Evolutionary conservation across 306 rosid genomes (phyloP).

Genomic region (Vigna unguiculata): DNA sequence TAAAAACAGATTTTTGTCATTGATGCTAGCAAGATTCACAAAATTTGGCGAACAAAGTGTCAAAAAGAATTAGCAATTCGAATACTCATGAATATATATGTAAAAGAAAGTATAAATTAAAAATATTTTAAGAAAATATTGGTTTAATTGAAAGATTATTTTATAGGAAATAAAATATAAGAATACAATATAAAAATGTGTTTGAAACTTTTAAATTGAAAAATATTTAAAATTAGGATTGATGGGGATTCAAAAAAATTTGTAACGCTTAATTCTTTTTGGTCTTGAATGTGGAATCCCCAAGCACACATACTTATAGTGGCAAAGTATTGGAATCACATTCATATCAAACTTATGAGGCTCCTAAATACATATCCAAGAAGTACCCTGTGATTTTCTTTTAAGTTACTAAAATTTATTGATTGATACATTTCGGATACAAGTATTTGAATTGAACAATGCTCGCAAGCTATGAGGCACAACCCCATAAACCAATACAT

Average conservation of each 20-base stretch:
- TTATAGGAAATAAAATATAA: not conserved
- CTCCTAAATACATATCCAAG: not conserved
- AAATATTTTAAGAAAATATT: too few relatives aligned
- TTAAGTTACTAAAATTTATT: too few relatives aligned
- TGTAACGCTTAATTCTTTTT: not conserved
- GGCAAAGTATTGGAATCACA: not conserved
- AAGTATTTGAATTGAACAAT: too few relatives aligned
- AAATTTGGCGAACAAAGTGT: conserved; percentile 12
- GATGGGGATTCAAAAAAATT: not conserved
- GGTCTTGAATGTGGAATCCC: not conserved
- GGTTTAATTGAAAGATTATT: not conserved
- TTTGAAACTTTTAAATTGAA: not conserved
- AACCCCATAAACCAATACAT: not conserved
- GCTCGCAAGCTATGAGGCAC: too few relatives aligned
- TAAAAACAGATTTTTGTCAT: conserved; percentile 45
- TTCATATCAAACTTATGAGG: not conserved
- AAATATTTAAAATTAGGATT: not conserved
- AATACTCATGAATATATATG: not conserved
- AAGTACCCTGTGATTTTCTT: not conserved
- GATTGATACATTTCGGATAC: not conserved
- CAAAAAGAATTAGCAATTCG: conserved; percentile 8
- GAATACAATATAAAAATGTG: not conserved
- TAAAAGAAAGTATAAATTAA: too few relatives aligned
- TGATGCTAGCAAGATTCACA: conserved; percentile 3
- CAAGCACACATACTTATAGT: not conserved